These are phyloP conservation scores for Diplodia scrobiculata DNA, from an alignment of 2,329 filamentous ascomycete genomes.

Conservation along the genomic window DNA sequence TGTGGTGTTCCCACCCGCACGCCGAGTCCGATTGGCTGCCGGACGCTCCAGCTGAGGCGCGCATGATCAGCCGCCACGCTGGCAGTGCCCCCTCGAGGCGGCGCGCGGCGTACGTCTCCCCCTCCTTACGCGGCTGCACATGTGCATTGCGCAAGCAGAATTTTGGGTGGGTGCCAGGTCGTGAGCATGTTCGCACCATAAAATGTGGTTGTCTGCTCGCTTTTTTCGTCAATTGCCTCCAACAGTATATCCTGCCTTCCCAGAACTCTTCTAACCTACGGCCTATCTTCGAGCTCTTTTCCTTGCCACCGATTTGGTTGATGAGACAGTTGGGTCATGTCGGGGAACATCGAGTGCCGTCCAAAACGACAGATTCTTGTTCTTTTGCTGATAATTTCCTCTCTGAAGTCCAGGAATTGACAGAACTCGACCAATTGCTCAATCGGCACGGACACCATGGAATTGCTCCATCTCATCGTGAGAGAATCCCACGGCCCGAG, in stretches of 20 bases:
- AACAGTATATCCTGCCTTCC: background rate
- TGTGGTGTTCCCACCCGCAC: background rate
- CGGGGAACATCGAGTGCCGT: too few species aligned
- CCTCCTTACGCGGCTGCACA: background rate
- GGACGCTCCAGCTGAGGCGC: background rate
- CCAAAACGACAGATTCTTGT: too few species aligned
- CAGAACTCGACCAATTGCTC: too few species aligned
- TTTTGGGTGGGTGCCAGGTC: background rate
- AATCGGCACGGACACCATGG: too few species aligned
- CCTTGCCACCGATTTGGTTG: background rate
- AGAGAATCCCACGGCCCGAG: too few species aligned
- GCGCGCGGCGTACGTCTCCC: background rate
- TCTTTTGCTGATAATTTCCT: too few species aligned
- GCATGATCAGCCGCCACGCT: background rate
- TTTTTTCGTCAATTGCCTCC: background rate
- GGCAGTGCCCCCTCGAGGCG: background rate
- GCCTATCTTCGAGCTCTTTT: background rate
- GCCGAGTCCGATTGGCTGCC: background rate
- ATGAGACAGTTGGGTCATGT: too few species aligned
- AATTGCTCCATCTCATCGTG: too few species aligned
- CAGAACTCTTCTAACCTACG: background rate
- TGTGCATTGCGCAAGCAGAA: background rate
- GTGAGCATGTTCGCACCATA: background rate
- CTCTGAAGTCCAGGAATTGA: too few species aligned
- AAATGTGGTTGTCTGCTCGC: background rate